phyloP scores from a whole-genome alignment of 495 filamentous ascomycete species.

The Oidiodendron maius region DNA sequence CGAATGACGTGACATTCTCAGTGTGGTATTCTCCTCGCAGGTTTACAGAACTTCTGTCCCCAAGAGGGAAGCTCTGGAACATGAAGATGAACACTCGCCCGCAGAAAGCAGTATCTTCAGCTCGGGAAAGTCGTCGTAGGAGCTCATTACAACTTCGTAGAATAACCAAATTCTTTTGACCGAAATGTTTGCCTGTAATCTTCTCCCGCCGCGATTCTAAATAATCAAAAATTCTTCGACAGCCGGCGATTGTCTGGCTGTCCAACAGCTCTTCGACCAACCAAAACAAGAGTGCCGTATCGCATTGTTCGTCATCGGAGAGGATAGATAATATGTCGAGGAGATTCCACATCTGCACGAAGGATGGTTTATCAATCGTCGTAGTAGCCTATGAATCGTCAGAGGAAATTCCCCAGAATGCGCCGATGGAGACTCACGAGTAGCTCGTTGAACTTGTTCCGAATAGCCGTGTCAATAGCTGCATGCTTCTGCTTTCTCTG shows the following conservation, averaged over 20 bases:
- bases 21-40: conserved; percentile 92
- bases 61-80: conserved; percentile 93
- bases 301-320: conserved; percentile 79
- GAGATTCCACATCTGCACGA: conserved; percentile 85
- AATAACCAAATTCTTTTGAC: conserved; percentile 80
- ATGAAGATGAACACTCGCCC: conserved; percentile 96
- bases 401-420: conserved; percentile 19
- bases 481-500: conserved; percentile 45
- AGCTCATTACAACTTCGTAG: conserved; percentile 93
- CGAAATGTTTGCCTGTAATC: conserved; percentile 78
- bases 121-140: conserved; percentile 80
- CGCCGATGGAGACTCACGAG: conserved; percentile 49
- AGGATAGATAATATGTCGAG: conserved; percentile 84
- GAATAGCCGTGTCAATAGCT: conserved; percentile 70
- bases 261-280: conserved; percentile 93
- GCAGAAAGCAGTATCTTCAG: conserved; percentile 95
- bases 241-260: conserved; percentile 88
- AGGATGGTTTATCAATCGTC: conserved; percentile 65
- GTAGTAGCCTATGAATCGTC: conserved; percentile 50
- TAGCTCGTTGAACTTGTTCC: conserved; percentile 68
- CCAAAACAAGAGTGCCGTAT: conserved; percentile 78
- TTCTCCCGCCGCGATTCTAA: conserved; percentile 86
- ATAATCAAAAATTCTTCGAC: conserved; percentile 86
- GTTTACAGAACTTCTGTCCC: conserved; percentile 96
- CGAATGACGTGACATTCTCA: conserved; percentile 89